A percentile compares a stretch with the other conserved stretches of the same genome.
Evolutionary conservation across 73 alveolate genomes (phyloP).

Genomic region (Tetrahymena elliotti): DNA sequence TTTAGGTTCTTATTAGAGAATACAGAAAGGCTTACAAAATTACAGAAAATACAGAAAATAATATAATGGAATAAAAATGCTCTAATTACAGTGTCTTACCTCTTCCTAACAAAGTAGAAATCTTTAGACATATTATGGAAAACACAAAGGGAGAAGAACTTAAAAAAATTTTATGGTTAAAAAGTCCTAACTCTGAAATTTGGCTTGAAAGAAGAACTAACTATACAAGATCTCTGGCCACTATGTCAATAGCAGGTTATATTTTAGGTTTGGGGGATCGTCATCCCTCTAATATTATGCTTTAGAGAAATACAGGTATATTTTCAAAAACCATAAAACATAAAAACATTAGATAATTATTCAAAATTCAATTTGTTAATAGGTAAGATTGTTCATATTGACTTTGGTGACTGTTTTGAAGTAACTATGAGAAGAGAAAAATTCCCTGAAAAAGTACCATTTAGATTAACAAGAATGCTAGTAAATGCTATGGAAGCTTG

Average conservation of each 20-base stretch:
- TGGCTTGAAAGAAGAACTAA: conserved; percentile 97
- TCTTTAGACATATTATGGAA: conserved; percentile 80
- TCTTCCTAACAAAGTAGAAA: conserved; percentile 80
- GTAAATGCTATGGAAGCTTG: conserved; percentile 97
- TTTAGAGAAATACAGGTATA: conserved; percentile 71
- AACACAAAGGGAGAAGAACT: conserved; percentile 93
- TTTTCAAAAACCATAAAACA: background rate
- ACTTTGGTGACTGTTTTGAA: conserved; percentile 98
- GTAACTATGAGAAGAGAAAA: conserved; percentile 97
- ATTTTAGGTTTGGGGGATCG: conserved; percentile 99
- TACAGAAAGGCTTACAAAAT: conserved; percentile 79
- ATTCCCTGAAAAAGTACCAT: conserved; percentile 98
- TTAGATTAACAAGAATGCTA: conserved; percentile 98
- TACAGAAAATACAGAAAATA: conserved; percentile 76
- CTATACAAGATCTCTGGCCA: conserved; percentile 91
- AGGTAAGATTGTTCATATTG: conserved; percentile 97
- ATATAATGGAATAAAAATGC: conserved; percentile 72
- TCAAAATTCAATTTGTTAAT: background rate
- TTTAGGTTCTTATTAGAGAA: conserved; percentile 83
- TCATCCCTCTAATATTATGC: conserved; percentile 97
- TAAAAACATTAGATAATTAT: background rate
- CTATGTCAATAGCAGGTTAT: conserved; percentile 97
- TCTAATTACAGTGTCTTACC: conserved; percentile 79
- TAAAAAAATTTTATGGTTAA: conserved; percentile 87
- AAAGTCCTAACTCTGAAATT: conserved; percentile 82